Evolutionary conservation across 2,329 filamentous ascomycete genomes (phyloP).

Genomic region (Trichoderma sp.): DNA sequence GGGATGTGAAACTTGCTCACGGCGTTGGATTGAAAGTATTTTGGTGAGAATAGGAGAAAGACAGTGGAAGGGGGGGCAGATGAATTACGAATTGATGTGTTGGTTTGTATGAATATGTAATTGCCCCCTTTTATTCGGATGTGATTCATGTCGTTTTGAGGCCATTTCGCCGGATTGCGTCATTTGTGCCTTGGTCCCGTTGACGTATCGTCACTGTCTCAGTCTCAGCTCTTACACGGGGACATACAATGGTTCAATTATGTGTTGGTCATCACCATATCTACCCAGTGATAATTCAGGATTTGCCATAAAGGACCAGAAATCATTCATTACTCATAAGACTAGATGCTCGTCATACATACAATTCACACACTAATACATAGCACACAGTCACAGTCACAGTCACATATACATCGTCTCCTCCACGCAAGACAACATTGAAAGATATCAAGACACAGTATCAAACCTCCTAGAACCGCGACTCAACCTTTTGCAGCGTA

Average conservation of each 20-base stretch:
- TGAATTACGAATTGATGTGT: background rate
- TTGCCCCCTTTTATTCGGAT: background rate
- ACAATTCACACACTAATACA: too few relatives aligned
- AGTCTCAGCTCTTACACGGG: background rate
- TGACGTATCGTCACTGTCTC: too few relatives aligned
- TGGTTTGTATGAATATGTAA: background rate
- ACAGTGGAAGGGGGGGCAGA: background rate
- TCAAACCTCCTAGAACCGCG: slow-evolving; percentile 32
- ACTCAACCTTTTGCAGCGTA: slow-evolving; percentile 41
- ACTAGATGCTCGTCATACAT: background rate
- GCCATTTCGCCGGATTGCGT: background rate
- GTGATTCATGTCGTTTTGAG: background rate
- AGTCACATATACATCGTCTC: background rate
- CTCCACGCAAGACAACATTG: background rate
- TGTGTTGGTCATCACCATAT: background rate
- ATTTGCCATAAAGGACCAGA: background rate
- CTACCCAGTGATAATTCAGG: background rate
- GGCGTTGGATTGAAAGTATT: background rate
- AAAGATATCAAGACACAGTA: background rate
- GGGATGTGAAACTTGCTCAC: slow-evolving; percentile 14
- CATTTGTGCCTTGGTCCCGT: background rate
- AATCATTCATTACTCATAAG: background rate
- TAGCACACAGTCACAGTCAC: background rate
- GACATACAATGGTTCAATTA: background rate
- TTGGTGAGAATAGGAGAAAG: background rate